Conservation (phyloP, 345 rosid genomes). For the Ceriops zippeliana region DNA sequence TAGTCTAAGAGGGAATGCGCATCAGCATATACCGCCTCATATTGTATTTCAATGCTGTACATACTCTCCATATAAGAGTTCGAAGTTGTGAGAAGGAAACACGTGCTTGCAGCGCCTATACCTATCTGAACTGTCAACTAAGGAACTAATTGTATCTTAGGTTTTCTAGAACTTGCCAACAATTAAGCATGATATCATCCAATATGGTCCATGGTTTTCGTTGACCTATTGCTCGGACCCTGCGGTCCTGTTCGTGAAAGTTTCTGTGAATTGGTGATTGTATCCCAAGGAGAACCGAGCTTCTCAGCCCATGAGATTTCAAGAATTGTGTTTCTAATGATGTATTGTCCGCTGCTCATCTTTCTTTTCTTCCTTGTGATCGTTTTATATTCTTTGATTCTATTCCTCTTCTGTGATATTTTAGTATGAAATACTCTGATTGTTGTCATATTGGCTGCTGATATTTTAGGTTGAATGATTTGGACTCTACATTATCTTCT, state of each 20-base stretch:
- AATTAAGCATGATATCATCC: neutral
- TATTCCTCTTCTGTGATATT: neutral
- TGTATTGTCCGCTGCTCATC: neutral
- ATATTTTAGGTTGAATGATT: conserved; percentile 75
- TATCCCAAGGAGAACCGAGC: too few relatives aligned
- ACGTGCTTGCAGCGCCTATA: too few relatives aligned
- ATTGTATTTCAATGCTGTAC: too few relatives aligned
- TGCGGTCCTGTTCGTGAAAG: too few relatives aligned
- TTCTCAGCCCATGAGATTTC: too few relatives aligned
- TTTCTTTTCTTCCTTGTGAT: neutral
- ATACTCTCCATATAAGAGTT: neutral
- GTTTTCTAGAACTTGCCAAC: neutral
- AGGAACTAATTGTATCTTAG: too few relatives aligned
- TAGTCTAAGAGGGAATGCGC: neutral
- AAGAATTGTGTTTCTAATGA: too few relatives aligned
- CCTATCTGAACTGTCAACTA: neutral
- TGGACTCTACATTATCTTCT: conserved; percentile 68
- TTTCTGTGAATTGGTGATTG: too few relatives aligned
- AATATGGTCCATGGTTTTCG: neutral
- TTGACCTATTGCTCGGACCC: too few relatives aligned
- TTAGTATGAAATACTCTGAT: neutral
- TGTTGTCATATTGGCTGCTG: conserved; percentile 9
- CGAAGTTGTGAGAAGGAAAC: neutral
- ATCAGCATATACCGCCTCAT: neutral
- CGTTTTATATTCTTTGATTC: neutral